Evolutionary conservation across 352 stramenopile species (phyloP), one percentile per base, ranked within the genome.

Genomic region (Phytophthora tubulina): DNA sequence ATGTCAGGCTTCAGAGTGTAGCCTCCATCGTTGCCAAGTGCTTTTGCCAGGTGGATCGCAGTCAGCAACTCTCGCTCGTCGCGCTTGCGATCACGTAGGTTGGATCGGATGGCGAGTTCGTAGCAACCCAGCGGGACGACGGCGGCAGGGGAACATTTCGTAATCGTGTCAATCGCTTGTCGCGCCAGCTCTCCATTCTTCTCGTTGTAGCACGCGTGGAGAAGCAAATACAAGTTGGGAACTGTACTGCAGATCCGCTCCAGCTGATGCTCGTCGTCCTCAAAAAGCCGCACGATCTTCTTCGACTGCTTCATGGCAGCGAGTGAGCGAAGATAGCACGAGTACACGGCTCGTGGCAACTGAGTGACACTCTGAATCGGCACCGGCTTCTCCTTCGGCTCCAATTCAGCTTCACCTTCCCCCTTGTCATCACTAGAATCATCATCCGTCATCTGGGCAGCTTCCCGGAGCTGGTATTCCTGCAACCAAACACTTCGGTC

Each of bases 1-100:
- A 81, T 73, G 32, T 53, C 39, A 32, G 81, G 77, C 32, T 79
- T 74, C 1, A 89, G 48, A 30, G 78, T 68, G 63, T 83, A 89
- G n/a, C 79, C 81, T 15, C 56, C 73, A 46, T 87, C 63, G 10
- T 74, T 61, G 9, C 60, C 42, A 71, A 87, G 70, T 48, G 48
- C 44, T 15, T 62, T 67, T 11, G 70, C 74, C 7, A 89, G 52
- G 60, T 79, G 51, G 30, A 89, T 64, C 3, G 81, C 81, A 67
- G 75, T 71, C 51, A 82, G 48, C 21, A 84, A 55, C 32, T 76
- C 71, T 42, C 45, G 64, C 54, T 76, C 68, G 32, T 56, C 59
- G 6, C 68, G 63, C 5, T 80, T 72, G 17, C 65, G 63, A 44
- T 70, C 62, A 13, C 65, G 70, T 32, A 80, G 63, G n/a, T 79